Evolutionary conservation across 2,329 filamentous ascomycete genomes (phyloP).

Genomic region (Botrytis paeoniae): DNA sequence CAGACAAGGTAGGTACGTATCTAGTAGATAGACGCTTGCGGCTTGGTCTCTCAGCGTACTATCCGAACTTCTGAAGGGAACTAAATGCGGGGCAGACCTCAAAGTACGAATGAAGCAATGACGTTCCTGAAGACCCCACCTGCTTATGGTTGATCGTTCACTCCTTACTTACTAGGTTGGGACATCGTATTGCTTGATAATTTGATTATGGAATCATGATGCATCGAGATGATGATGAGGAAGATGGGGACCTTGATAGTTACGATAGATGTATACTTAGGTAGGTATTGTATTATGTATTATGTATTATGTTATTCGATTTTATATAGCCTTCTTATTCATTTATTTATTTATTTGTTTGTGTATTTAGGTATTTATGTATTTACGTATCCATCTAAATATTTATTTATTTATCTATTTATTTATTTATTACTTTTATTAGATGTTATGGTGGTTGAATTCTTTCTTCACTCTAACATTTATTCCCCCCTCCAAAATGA

Average conservation of each 20-base stretch:
- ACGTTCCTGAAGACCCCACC: neutral
- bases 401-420: too few species aligned
- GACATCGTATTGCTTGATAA: neutral
- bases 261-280: neutral
- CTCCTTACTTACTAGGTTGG: neutral
- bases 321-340: too few species aligned
- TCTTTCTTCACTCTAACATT: too few species aligned
- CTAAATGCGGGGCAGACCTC: neutral
- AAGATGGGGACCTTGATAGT: neutral
- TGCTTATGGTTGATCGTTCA: neutral
- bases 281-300: too few species aligned
- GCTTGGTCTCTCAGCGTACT: neutral
- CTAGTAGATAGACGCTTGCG: neutral
- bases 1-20: neutral
- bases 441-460: too few species aligned
- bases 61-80: neutral
- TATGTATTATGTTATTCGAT: too few species aligned
- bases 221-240: neutral
- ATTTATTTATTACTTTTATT: too few species aligned
- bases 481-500: too few species aligned
- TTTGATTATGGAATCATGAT: neutral
- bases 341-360: too few species aligned
- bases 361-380: too few species aligned
- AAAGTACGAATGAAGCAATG: neutral
- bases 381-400: too few species aligned